Base-by-base conservation (phyloP, 2,329 filamentous ascomycete genomes). In the Colletotrichum costaricense region DNA sequence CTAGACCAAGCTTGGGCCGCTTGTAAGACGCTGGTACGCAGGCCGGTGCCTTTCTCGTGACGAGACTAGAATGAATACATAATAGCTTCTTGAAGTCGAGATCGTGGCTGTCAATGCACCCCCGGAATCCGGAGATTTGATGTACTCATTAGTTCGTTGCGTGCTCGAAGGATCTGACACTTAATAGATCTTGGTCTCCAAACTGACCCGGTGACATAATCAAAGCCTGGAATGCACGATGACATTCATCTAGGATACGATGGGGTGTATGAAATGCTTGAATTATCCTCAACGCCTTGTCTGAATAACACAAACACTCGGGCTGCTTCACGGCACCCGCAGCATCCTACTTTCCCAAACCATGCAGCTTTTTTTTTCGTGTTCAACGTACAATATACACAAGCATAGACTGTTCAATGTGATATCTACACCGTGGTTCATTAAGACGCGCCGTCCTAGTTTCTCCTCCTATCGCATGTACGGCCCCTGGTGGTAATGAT, bases 401-500 rank as follows among this genome's bases (percentile, higher is more conserved):
- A 75, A 67, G 58, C 69, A 75, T 76, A 75, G 67, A 68, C 74
- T 75, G 73, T 70, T 76, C 73, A 70, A 74, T 66, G 56, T 66
- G 66, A 75, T 74, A 75, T 76, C 74, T 76, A 76, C 73, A 76
- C 74, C 65, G 72, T 71, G 55, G 35, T 30, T 69, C 71, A 70
- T 73, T 67, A 67, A 73, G 63, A 62, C 55, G 30, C 59, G 63
- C 73, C 66, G 46, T 55, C 57, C n/a, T 54, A 35, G 9, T 58
- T 54, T 52, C 57, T 42, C 59, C 46, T 57, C 54, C 46, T 55
- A 30, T 58, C 55, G 49, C 19, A 60, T 54, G 35, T 22, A 52
- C 57, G 30, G 28, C 57, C 49, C 55, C 57, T 58, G 52, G 38
- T 46, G 16, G 46, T 46, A 16, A 30, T 26, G 54, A 33, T 56